Percentiles rank a stretch among this genome's conserved stretches.
These are phyloP conservation scores for Albophoma yamanashiensis DNA, from an alignment of 2,329 filamentous ascomycete genomes.

Conservation along the genomic window DNA sequence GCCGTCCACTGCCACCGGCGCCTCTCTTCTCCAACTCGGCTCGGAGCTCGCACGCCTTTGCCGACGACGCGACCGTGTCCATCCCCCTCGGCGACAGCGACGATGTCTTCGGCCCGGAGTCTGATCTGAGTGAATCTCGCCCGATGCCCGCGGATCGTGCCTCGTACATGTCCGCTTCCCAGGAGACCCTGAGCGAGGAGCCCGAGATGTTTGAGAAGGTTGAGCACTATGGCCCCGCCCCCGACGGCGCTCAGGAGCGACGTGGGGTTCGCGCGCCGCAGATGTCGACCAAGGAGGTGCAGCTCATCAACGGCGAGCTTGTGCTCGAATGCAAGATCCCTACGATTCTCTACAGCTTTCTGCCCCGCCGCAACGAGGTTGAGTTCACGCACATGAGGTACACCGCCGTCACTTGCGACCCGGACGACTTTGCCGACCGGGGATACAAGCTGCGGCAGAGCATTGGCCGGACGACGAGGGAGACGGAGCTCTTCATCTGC, in stretches of 20 bases:
- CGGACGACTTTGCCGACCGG: slow-evolving; percentile 78
- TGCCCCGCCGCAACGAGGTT: slow-evolving; percentile 82
- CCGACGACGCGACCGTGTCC: slow-evolving; percentile 58
- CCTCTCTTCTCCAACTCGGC: slow-evolving; percentile 62
- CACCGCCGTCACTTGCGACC: slow-evolving; percentile 95
- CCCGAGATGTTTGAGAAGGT: slow-evolving; percentile 40
- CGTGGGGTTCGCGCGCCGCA: slow-evolving; percentile 79
- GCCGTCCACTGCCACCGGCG: slow-evolving; percentile 77
- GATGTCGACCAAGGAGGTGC: slow-evolving; percentile 87
- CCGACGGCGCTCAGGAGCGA: slow-evolving; percentile 75
- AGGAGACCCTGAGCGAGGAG: slow-evolving; percentile 43
- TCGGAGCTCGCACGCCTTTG: slow-evolving; percentile 40
- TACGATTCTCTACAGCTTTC: slow-evolving; percentile 93
- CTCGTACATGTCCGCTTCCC: slow-evolving; percentile 45
- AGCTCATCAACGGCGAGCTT: slow-evolving; percentile 93
- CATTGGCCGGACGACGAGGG: slow-evolving; percentile 70
- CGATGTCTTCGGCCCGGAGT: slow-evolving; percentile 62
- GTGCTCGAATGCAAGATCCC: slow-evolving; percentile 98
- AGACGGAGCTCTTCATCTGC: slow-evolving; percentile 94
- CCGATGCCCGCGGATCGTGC: slow-evolving; percentile 38
- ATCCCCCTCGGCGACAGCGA: slow-evolving; percentile 59
- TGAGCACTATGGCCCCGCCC: slow-evolving; percentile 80
- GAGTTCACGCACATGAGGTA: slow-evolving; percentile 99
- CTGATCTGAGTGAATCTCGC: slow-evolving; percentile 42
- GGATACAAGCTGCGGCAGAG: slow-evolving; percentile 92